Base-by-base conservation (phyloP, 208 protist species). In the Lotmaria passim region DNA sequence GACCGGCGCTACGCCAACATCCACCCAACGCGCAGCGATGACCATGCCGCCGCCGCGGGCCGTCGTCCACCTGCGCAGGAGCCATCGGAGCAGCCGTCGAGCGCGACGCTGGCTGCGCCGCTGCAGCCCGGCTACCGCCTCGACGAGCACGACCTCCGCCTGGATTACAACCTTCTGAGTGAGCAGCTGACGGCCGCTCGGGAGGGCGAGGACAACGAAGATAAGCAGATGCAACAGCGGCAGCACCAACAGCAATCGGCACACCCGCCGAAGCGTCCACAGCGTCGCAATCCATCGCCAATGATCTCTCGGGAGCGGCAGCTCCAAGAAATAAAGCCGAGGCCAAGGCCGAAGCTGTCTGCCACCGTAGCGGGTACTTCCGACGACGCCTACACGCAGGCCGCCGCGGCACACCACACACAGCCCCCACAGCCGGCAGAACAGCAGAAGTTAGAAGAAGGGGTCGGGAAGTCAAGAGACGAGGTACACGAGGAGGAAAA, bases 21-120 rank as follows among this genome's bases (percentile, higher is more conserved):
- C 44, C 53, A 65, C 44, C 59, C 59, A 7, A 30, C 44, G 3
- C 44, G 19, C 3, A 1, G 10, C 5, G 59, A 61, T 4, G 38
- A 12, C 12, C 19, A 34, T 15, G 56, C 38, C 24, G 24, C 15
- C 1, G 31, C 11, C 1, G 19, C 30, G 11, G 19, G 43, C 11
- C 41, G 44, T 14, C 41, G 41, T 10, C 44, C 59, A 2, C 47
- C 59, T 7, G 44, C 44, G n/a, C 59, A 53, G 44, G 59, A 51
- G 2, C 17, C 24, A 4, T 65, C 44, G n/a, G 59, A 65, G 59
- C 59, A 65, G 44, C 59, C 59, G 31, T 65, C 59, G 7, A 65
- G 59, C 59, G 59, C 59, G 21, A 65, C 59, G 2, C 44, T 53
- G 3, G 59, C 59, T n/a, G 44, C 44, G 3, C 59, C 59, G 31